Evolutionary conservation across 306 rosid species (phyloP).

Genomic region (Begonia fuchsioides): DNA sequence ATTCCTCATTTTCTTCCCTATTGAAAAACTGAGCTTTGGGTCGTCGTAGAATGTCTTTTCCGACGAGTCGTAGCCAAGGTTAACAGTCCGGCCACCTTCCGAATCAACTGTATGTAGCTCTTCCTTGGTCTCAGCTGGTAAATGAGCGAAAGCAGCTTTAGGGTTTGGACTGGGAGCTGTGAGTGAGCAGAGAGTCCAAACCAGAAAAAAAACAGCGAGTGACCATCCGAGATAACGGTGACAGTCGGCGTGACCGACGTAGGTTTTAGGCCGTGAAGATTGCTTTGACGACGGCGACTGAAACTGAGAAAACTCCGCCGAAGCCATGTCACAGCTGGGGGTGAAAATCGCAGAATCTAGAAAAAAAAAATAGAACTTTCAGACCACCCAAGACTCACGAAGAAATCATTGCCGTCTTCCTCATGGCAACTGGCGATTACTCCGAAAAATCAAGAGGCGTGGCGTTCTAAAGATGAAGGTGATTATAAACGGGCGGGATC

Average conservation of each 20-base stretch:
- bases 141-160: not conserved
- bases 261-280: not conserved
- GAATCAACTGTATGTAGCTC: too few relatives aligned
- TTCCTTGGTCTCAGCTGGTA: not conserved
- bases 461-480: too few relatives aligned
- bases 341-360: not conserved
- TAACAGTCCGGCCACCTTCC: not conserved
- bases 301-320: not conserved
- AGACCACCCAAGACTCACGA: too few relatives aligned
- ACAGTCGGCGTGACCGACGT: not conserved
- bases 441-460: too few relatives aligned
- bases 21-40: slow-evolving; percentile 38
- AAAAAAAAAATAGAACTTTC: slow-evolving; percentile 52
- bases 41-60: slow-evolving; percentile 54
- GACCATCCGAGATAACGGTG: not conserved
- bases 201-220: not conserved
- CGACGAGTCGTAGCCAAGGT: slow-evolving; percentile 25
- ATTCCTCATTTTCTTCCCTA: slow-evolving; percentile 25
- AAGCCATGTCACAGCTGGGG: not conserved
- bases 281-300: not conserved
- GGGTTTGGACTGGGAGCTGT: not conserved
- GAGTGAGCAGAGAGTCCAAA: not conserved
- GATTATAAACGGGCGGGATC: too few relatives aligned
- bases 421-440: too few relatives aligned
- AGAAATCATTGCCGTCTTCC: too few relatives aligned